A percentile compares a stretch with the other conserved stretches of the same genome.
These are phyloP conservation scores for Aureobasidium zeae DNA, from an alignment of 2,329 filamentous ascomycete genomes.

Conservation along the genomic window DNA sequence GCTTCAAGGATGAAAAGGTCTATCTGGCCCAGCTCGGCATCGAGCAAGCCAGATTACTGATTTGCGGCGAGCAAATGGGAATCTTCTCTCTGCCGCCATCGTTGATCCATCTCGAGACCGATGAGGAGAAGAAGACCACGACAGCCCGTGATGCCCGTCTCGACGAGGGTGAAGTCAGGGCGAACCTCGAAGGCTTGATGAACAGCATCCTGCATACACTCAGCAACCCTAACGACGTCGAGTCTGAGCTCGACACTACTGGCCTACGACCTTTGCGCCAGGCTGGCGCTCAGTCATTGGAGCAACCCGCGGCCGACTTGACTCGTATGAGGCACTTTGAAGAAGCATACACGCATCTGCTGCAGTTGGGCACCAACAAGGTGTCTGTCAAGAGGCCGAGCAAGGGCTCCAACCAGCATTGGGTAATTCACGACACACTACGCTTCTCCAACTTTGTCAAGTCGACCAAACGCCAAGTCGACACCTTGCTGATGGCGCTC, in stretches of 20 bases:
- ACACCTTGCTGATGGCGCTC: constrained; percentile 32
- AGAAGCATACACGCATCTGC: constrained; percentile 36
- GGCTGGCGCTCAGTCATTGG: constrained; percentile 25
- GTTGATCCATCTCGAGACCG: constrained; percentile 37
- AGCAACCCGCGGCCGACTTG: constrained; percentile 36
- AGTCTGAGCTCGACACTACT: constrained; percentile 34
- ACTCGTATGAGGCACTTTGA: constrained; percentile 38
- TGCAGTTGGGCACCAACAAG: constrained; percentile 30
- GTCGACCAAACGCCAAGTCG: constrained; percentile 34
- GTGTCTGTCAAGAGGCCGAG: constrained; percentile 23
- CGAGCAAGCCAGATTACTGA: constrained; percentile 40
- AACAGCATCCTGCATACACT: constrained; percentile 36
- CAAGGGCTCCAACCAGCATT: constrained; percentile 23
- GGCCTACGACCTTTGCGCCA: constrained; percentile 37
- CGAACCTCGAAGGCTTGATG: constrained; percentile 33
- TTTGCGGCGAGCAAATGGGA: constrained; percentile 40
- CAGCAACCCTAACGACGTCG: constrained; percentile 29
- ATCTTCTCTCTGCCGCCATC: constrained; percentile 38
- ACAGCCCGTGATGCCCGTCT: constrained; percentile 33
- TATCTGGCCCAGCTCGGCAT: constrained; percentile 37
- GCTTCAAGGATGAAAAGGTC: constrained; percentile 36
- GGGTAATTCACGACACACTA: constrained; percentile 34
- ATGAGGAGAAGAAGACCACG: constrained; percentile 36
- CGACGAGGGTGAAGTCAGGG: constrained; percentile 32
- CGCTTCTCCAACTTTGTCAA: constrained; percentile 36